Percentiles rank a stretch among this genome's conserved stretches.
Conservation (phyloP, 306 rosid species). For the Begonia peltatifolia region DNA sequence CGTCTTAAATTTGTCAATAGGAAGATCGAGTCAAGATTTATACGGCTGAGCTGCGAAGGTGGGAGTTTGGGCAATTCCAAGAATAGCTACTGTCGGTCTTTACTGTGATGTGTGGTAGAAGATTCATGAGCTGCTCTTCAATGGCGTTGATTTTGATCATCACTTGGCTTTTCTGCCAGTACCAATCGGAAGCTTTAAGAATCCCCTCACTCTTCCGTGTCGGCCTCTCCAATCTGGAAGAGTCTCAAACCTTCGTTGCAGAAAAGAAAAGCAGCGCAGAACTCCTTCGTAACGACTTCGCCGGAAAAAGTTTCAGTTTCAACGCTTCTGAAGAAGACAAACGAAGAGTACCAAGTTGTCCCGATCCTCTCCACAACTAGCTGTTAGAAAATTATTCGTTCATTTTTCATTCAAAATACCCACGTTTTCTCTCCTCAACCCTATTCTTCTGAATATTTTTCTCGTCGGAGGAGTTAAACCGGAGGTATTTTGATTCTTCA, state of each 20-base stretch:
- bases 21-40: background rate
- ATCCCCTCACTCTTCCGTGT: background rate
- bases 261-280: background rate
- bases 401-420: conserved; percentile 42
- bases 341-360: conserved; percentile 88
- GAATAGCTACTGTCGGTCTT: background rate
- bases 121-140: background rate
- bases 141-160: background rate
- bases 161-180: background rate
- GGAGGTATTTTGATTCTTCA: conserved; percentile 55
- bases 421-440: conserved; percentile 46
- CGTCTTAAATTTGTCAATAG: background rate
- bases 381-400: conserved; percentile 8
- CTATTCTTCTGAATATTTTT: background rate
- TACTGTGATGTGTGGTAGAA: background rate
- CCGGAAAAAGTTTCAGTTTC: conserved; percentile 3
- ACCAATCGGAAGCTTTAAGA: background rate
- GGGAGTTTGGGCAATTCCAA: background rate
- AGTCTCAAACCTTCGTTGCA: background rate
- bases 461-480: conserved; percentile 46
- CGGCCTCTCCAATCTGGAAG: no score
- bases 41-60: background rate
- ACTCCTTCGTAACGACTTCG: background rate
- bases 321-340: conserved; percentile 31
- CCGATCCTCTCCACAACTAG: conserved; percentile 98